Base-by-base conservation (phyloP, 2,329 filamentous ascomycete genomes). In the Verticillium zaregamsianum region DNA sequence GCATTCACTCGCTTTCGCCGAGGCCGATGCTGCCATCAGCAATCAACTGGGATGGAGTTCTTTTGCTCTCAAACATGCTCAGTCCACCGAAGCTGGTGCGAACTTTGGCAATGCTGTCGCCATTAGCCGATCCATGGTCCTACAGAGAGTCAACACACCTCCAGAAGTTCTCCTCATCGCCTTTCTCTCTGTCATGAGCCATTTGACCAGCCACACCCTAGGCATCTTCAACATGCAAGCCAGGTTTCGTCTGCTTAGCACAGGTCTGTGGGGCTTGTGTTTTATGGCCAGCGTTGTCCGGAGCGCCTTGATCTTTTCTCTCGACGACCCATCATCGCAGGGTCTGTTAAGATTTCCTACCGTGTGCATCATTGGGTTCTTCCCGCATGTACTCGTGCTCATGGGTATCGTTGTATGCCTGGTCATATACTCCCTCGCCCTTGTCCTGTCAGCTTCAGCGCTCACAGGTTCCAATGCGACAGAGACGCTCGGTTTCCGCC, bases 1-100 rank as follows among this genome's bases (percentile, higher is more conserved):
- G 73, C 93, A 97, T 71, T 97, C 93, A 0, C 81, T 99, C 9
- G 94, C 94, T 2, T 99, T 98, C 77, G 92, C 94, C 12, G 95
- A 99, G 75, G 94, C 94, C 9, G 95, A 99, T 73, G 90, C 91
- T 33, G 90, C 93, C 66, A 88, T 97, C 55, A 89, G 88, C 68
- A 91, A 89, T 66, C 90, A 93, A 58, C 84, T 97, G 15, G 89
- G 89, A 14, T 86, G 93, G 74, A 87, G 89, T 0, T 69, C 86
- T 1, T 89, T 91, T 69, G 80, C 66, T 71, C 83, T 60, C 80
- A 82, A 77, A 14, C 76, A 79, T 32, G 58, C 58, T n/a, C 33
- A 54, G 23, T 28, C 58, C 58, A 55, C 25, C 2, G 25, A 55
- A n/a, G 25, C 25, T 55, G 12, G 25, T n/a, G 54, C 25, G 12